Base-by-base conservation (phyloP, 2,329 filamentous ascomycete species). In the Fusarium sp. region DNA sequence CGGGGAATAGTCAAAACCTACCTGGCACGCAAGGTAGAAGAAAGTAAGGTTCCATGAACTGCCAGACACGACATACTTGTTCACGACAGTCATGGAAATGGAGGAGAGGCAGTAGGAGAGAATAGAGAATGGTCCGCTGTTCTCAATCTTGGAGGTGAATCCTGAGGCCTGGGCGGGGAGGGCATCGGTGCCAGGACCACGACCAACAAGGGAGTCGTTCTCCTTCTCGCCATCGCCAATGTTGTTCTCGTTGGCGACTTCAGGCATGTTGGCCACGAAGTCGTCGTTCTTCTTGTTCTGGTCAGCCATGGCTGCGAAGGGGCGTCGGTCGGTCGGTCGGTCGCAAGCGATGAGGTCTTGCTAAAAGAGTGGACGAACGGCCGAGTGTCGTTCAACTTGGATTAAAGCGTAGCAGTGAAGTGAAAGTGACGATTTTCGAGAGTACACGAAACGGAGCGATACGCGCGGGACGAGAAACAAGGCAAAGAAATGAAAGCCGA, bases 71-170 rank as follows among this genome's bases (percentile, higher is more conserved):
- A 97, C 94, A 79, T 96, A 99, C 86, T 99, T 99, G 84, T 99
- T 99, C 79, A 96, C 96, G n/a, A 97, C 92, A 8, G 96, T 99
- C 96, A 99, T 99, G 80, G 95, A 87, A 77, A 99, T 99, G 19
- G 94, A 97, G 54, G 95, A 92, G 75, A 92, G 84, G 80, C 96
- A 99, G 85, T 99, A 99, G 54, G 92, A 88, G 68, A 97, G 78
- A 72, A 99, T 92, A 22, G 95, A 94, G 49, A 96, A 79, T 48
- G 88, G 83, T 11, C 93, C 92, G 80, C 89, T 96, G 81, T 94
- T 92, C 75, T 90, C 87, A 67, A 93, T 78, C 74, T 83, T 81
- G 56, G 62, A 62, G 50, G 64, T 59, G 57, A 70, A 70, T 11
- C 66, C 57, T 26, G 52, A 20, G 32, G 66, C 24, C 20, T 61